These are phyloP conservation scores for Mycena maculata DNA, from an alignment of 768 basidiomycete species.

Conservation along the genomic window DNA sequence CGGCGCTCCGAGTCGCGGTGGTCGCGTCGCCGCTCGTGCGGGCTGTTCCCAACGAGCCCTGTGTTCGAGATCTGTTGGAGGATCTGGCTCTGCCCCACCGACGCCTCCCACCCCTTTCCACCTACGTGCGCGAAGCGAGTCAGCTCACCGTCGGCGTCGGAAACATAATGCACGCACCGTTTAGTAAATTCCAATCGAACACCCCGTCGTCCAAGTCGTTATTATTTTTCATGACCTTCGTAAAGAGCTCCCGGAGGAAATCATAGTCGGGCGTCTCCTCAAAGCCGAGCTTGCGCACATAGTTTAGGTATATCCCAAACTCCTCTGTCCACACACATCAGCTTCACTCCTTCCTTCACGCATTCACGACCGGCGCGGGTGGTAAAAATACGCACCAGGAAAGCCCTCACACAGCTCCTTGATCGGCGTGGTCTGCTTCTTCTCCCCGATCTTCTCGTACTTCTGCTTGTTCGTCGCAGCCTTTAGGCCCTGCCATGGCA, in stretches of 20 bases:
- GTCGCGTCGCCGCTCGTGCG: slow-evolving; percentile 72
- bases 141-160: neutral
- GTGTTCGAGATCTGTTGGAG: slow-evolving; percentile 73
- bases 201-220: slow-evolving; percentile 92
- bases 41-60: slow-evolving; percentile 51
- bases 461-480: slow-evolving; percentile 99
- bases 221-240: slow-evolving; percentile 92
- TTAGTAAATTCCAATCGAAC: slow-evolving; percentile 96
- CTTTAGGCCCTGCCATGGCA: slow-evolving; percentile 99
- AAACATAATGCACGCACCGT: slow-evolving; percentile 59
- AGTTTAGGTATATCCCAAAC: slow-evolving; percentile 98
- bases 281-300: slow-evolving; percentile 98
- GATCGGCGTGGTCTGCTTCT: slow-evolving; percentile 98
- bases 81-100: slow-evolving; percentile 73
- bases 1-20: slow-evolving; percentile 68
- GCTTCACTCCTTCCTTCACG: no score
- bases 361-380: no score
- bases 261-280: slow-evolving; percentile 99
- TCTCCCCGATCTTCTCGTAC: slow-evolving; percentile 99
- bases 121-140: slow-evolving; percentile 54
- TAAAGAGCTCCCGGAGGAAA: slow-evolving; percentile 94
- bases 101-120: slow-evolving; percentile 95
- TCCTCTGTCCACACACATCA: no score
- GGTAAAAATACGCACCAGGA: slow-evolving; percentile 70
- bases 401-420: slow-evolving; percentile 97